Base-by-base conservation (phyloP, 2,329 filamentous ascomycete species). In the Neopestalotiopsis sp. region DNA sequence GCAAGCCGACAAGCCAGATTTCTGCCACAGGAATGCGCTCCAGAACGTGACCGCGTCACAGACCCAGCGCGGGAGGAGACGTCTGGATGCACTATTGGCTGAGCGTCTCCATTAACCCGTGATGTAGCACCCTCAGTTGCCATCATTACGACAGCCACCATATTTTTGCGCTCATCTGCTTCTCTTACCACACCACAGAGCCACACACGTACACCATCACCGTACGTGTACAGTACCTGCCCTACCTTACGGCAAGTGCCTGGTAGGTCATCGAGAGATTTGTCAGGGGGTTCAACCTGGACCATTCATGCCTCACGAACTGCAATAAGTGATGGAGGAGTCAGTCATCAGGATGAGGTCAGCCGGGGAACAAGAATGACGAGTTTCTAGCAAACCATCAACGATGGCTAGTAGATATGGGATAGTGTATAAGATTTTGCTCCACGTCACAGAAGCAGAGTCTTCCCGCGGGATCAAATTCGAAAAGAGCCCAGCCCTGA, bases 101-200 rank as follows among this genome's bases (percentile, higher is more conserved):
- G 28, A 49, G n/a, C 20, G 61, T 34, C 38, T 64, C 61, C 61
- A 64, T 64, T 64, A 40, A 52, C 61, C 61, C 61, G 42, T 52
- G 12, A 24, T 45, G 28, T 64, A 17, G 45, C 45, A 52, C 45
- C 45, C 45, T 52, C 45, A 52, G 40, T 64, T 64, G 61, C 61
- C 61, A 34, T 64, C 38, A 49, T 64, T 49, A 64, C 61, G 40
- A 64, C 38, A 17, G 61, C 34, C 61, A 64, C 40, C 61, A 64
- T 28, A 17, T 24, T 24, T 12, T 45, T 17, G 30, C 40, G 40
- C 61, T 49, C 30, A 59, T 59, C 30, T 59, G 45, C 45, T 52
- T 17, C 45, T 24, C 45, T 20, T 20, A 52, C 45, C 45, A 52
- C 45, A 52, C 45, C 45, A 52, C 17, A 52, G n/a, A 52, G 45